Evolutionary conservation across 345 rosid species (phyloP).

Genomic region (Raphanus raphanistrum): DNA sequence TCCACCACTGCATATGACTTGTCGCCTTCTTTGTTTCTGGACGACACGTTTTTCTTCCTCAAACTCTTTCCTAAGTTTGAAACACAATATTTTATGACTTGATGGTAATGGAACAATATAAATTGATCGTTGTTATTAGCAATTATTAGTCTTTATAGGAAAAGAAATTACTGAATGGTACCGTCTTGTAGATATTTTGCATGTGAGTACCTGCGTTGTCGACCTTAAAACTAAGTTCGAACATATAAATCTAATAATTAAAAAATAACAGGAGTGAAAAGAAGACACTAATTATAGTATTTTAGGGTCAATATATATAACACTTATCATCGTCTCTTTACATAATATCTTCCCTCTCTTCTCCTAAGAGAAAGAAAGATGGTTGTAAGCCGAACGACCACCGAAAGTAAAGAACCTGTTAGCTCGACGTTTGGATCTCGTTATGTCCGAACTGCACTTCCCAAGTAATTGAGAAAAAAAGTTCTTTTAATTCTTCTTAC

Average conservation of each 20-base stretch:
- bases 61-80: not conserved
- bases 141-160: not conserved
- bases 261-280: not conserved
- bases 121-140: not conserved
- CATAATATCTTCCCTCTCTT: slow-evolving; percentile 5
- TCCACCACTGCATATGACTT: not conserved
- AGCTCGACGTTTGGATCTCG: slow-evolving; percentile 75
- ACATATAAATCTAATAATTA: too few relatives aligned
- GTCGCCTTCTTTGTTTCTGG: not conserved
- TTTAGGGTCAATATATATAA: not conserved
- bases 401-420: slow-evolving; percentile 38
- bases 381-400: slow-evolving; percentile 43
- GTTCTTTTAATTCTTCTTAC: not conserved
- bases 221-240: not conserved
- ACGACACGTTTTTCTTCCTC: not conserved
- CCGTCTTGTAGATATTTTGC: not conserved
- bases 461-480: slow-evolving; percentile 42
- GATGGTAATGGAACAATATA: not conserved
- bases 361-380: slow-evolving; percentile 23
- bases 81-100: not conserved
- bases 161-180: not conserved
- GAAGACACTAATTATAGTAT: not conserved
- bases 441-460: slow-evolving; percentile 60
- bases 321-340: not conserved
- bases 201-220: not conserved